These are phyloP conservation scores for Psophocarpus tetragonolobus DNA, from an alignment of 306 rosid species.

Conservation along the genomic window DNA sequence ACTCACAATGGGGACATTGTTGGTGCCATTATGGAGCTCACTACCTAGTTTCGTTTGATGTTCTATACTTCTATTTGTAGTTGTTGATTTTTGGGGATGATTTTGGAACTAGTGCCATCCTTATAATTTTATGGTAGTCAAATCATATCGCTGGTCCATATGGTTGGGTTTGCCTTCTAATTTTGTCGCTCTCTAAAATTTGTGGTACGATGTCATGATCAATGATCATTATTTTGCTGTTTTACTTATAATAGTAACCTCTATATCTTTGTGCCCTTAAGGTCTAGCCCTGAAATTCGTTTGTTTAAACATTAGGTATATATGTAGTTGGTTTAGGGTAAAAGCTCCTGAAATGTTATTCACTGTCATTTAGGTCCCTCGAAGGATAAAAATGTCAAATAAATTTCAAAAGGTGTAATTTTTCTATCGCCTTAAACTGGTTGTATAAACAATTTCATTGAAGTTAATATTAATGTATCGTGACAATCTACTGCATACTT, in stretches of 20 bases:
- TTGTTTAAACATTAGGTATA: background rate
- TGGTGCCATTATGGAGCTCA: constrained; percentile 90
- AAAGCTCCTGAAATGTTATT: no score
- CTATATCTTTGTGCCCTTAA: background rate
- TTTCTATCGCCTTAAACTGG: no score
- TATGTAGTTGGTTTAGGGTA: background rate
- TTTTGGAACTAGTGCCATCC: constrained; percentile 30
- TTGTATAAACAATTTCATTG: no score
- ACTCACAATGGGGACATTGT: constrained; percentile 80
- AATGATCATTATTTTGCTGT: constrained; percentile 19
- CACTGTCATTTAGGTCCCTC: no score
- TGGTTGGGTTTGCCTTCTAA: constrained; percentile 37
- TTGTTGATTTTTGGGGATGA: constrained; percentile 28
- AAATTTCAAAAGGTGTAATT: no score
- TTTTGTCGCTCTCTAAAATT: constrained; percentile 34
- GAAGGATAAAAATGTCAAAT: no score
- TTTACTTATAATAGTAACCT: constrained; percentile 4
- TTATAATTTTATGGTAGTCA: constrained; percentile 39
- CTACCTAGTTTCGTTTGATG: constrained; percentile 46
- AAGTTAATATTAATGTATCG: no score
- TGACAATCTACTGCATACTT: no score
- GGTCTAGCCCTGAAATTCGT: background rate
- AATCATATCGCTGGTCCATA: constrained; percentile 27
- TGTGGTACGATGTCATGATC: constrained; percentile 20
- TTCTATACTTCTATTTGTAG: constrained; percentile 24